Percentiles rank a stretch among this genome's conserved stretches.
Conservation (phyloP, 805 yeast genomes). For the Candida arabinofermentans region DNA sequence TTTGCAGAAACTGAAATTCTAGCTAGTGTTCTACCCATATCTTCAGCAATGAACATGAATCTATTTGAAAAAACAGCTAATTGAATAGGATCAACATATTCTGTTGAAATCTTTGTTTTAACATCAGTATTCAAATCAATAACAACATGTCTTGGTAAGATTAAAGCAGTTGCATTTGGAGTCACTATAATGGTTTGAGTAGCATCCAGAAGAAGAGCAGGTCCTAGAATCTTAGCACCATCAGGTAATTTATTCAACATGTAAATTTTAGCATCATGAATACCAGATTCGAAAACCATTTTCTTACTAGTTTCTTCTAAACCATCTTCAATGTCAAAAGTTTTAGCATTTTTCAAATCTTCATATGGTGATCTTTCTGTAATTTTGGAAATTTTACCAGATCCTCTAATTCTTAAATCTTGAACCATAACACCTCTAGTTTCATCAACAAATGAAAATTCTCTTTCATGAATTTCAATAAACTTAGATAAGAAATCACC, state of each 20-base stretch:
- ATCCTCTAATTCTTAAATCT: too few relatives aligned
- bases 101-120: slow-evolving; percentile 19
- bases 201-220: slow-evolving; percentile 73
- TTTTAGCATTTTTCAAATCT: slow-evolving; percentile 36
- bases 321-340: slow-evolving; percentile 21
- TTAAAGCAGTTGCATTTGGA: slow-evolving; percentile 53
- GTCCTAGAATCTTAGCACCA: slow-evolving; percentile 60
- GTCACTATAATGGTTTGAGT: slow-evolving; percentile 78
- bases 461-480: slow-evolving; percentile 54
- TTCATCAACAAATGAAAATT: slow-evolving; percentile 80
- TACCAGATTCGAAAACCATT: slow-evolving; percentile 55
- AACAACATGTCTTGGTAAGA: slow-evolving; percentile 58
- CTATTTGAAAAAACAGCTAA: slow-evolving; percentile 77
- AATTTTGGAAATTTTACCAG: slow-evolving; percentile 49
- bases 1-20: slow-evolving; percentile 80
- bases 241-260: slow-evolving; percentile 45
- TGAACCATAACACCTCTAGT: too few relatives aligned
- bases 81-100: slow-evolving; percentile 57
- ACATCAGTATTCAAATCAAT: slow-evolving; percentile 27
- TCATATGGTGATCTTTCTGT: slow-evolving; percentile 45
- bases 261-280: slow-evolving; percentile 50
- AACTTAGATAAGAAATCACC: slow-evolving; percentile 43
- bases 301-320: slow-evolving; percentile 32
- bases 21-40: slow-evolving; percentile 78
- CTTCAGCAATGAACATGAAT: slow-evolving; percentile 88